These are phyloP conservation scores for Vicia faba DNA, from an alignment of 306 rosid species.

Conservation along the genomic window DNA sequence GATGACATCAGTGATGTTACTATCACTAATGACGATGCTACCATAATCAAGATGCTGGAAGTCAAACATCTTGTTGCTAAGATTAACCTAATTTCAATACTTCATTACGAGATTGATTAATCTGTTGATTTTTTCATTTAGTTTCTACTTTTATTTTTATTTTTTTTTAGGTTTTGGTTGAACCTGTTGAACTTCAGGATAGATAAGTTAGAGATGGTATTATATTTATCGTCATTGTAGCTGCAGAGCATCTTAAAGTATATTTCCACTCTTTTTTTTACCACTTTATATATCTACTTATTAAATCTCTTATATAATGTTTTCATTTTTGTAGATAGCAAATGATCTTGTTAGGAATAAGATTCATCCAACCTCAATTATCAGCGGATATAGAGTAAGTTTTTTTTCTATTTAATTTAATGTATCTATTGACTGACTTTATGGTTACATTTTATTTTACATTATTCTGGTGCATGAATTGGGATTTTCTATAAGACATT, in stretches of 20 bases:
- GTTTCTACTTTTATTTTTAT: no score
- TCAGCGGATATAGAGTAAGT: no score
- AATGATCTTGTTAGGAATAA: no score
- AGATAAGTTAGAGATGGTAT: constrained; percentile 99
- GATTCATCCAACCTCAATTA: no score
- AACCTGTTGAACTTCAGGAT: constrained; percentile 93
- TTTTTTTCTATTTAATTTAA: no score
- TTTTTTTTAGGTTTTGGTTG: constrained; percentile 72
- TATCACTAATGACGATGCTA: constrained; percentile 96
- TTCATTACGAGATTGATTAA: not conserved
- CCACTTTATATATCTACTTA: not conserved
- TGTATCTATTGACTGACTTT: no score
- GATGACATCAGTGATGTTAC: constrained; percentile 96
- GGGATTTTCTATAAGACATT: no score
- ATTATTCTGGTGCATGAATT: no score
- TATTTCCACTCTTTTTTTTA: not conserved
- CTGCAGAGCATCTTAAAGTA: constrained; percentile 93
- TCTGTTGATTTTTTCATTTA: not conserved
- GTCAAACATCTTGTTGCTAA: constrained; percentile 99
- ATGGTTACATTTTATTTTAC: no score
- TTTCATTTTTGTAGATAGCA: constrained; percentile 33
- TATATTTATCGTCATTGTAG: constrained; percentile 91
- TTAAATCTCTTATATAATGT: constrained; percentile 1
- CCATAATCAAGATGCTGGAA: constrained; percentile 94
- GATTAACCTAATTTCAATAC: constrained; percentile 35